phyloP scores from a whole-genome alignment of 2,329 filamentous ascomycete species.

The Neurospora sp. region DNA sequence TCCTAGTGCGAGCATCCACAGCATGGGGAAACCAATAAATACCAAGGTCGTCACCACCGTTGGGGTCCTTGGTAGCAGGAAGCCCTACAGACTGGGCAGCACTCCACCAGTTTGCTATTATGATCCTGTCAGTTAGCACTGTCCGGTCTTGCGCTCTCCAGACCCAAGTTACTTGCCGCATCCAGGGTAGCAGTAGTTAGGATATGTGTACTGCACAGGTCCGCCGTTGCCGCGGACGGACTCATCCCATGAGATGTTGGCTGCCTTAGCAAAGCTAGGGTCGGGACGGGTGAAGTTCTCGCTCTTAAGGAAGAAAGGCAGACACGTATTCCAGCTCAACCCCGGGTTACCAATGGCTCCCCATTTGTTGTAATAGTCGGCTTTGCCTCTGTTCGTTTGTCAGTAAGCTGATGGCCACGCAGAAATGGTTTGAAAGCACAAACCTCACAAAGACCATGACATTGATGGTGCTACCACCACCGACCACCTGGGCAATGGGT shows the following conservation, averaged over 20 bases:
- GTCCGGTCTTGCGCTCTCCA: background rate
- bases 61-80: slow-evolving; percentile 16
- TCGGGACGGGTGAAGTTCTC: slow-evolving; percentile 22
- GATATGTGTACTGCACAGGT: slow-evolving; percentile 22
- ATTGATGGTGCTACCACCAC: slow-evolving; percentile 26
- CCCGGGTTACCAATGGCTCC: slow-evolving; percentile 22
- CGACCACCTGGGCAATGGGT: slow-evolving; percentile 22
- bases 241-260: slow-evolving; percentile 22
- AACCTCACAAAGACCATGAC: slow-evolving; percentile 25
- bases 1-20: slow-evolving; percentile 22
- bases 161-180: slow-evolving; percentile 11
- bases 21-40: slow-evolving; percentile 22
- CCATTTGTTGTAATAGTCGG: slow-evolving; percentile 25
- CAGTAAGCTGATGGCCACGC: background rate
- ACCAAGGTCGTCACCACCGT: slow-evolving; percentile 16
- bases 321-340: slow-evolving; percentile 27
- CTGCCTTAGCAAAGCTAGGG: slow-evolving; percentile 14
- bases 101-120: slow-evolving; percentile 19
- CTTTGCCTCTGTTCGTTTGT: slow-evolving; percentile 16
- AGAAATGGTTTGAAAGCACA: background rate
- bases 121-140: background rate
- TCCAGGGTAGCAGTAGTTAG: slow-evolving; percentile 23
- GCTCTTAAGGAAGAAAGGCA: slow-evolving; percentile 29
- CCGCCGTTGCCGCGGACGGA: slow-evolving; percentile 20
- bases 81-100: slow-evolving; percentile 18